Evolutionary conservation across 1,284 basidiomycete species (phyloP).

Genomic region (Pseudozyma flocculosa): DNA sequence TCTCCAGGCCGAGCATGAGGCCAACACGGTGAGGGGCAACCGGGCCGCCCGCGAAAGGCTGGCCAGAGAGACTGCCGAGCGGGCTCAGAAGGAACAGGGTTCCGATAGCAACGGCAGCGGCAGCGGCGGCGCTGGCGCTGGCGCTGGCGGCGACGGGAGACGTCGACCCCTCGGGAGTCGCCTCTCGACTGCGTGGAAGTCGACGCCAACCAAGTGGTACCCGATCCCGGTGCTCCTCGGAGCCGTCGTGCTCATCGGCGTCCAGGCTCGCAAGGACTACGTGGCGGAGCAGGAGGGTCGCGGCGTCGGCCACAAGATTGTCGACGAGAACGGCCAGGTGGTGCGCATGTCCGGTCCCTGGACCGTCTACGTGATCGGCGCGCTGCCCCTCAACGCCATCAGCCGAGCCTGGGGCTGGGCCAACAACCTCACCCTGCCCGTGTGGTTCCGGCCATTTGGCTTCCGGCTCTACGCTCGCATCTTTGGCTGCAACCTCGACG

Average conservation of each 20-base stretch:
- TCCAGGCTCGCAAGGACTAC: constrained; percentile 71
- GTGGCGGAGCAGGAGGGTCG: constrained; percentile 51
- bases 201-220: constrained; percentile 89
- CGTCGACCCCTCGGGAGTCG: not conserved
- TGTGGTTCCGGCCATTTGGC: constrained; percentile 89
- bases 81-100: not conserved
- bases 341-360: constrained; percentile 84
- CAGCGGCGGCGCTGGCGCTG: not conserved
- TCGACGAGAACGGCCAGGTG: constrained; percentile 66
- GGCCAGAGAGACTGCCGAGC: too few relatives aligned
- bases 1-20: constrained; percentile 45
- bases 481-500: constrained; percentile 92
- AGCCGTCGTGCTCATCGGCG: constrained; percentile 49
- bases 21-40: constrained; percentile 49
- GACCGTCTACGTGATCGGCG: constrained; percentile 95
- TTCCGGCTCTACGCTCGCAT: constrained; percentile 79
- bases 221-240: constrained; percentile 83
- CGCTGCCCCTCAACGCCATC: constrained; percentile 87
- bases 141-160: not conserved
- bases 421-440: constrained; percentile 77
- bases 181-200: not conserved
- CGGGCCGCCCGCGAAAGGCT: constrained; percentile 21
- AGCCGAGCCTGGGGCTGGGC: constrained; percentile 94
- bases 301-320: constrained; percentile 54
- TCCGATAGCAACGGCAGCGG: not conserved